Conservation (phyloP, 2,329 filamentous ascomycete species). For the Emergomyces africanus region DNA sequence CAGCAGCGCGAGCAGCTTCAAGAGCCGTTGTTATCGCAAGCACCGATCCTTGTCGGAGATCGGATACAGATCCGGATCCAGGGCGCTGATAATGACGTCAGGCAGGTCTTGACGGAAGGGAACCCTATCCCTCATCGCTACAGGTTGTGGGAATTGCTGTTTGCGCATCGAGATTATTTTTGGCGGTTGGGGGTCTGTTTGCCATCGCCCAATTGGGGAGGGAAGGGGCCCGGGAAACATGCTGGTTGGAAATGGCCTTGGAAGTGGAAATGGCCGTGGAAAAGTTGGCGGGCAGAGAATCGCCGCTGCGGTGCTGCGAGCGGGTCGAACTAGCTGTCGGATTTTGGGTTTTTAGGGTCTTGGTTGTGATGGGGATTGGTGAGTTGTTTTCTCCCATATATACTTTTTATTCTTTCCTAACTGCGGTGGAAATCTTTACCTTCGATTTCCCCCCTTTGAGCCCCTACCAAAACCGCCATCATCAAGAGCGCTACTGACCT, state of each 20-base stretch:
- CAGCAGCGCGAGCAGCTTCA: neutral
- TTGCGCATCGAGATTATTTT: slow-evolving; percentile 93
- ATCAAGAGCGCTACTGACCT: neutral
- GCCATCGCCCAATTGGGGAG: slow-evolving; percentile 32
- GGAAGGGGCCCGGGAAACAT: slow-evolving; percentile 1
- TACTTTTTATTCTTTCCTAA: neutral
- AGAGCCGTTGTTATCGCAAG: slow-evolving; percentile 14
- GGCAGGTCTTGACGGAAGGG: slow-evolving; percentile 13
- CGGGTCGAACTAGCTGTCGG: neutral
- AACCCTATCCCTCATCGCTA: slow-evolving; percentile 40
- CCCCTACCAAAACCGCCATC: neutral
- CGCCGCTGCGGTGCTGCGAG: neutral
- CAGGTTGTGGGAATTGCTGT: slow-evolving; percentile 84
- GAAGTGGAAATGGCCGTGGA: slow-evolving; percentile 7
- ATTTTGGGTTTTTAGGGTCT: neutral
- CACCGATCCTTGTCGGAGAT: neutral
- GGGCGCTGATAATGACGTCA: slow-evolving; percentile 3
- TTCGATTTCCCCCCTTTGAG: neutral
- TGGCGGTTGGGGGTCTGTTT: slow-evolving; percentile 85
- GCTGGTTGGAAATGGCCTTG: neutral
- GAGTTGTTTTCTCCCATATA: slow-evolving; percentile 28
- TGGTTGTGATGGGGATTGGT: slow-evolving; percentile 89
- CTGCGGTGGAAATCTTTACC: neutral
- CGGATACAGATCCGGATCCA: slow-evolving; percentile 19
- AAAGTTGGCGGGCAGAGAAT: neutral